Percentiles rank a stretch among this genome's conserved stretches.
These are phyloP conservation scores for Serpula lacrymans DNA, from an alignment of 768 basidiomycete genomes.

Conservation along the genomic window DNA sequence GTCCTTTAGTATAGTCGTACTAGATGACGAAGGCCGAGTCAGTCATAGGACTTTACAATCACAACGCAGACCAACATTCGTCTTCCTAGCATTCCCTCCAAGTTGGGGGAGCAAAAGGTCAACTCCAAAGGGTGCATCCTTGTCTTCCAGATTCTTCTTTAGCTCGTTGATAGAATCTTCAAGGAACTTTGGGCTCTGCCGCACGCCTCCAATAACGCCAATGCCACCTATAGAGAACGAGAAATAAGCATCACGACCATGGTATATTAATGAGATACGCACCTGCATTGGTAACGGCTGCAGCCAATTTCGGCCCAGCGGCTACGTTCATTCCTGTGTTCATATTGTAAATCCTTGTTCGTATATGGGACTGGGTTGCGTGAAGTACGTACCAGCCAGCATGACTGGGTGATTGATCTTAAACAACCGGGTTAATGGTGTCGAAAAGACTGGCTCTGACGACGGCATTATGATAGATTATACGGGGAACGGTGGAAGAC, in stretches of 20 bases:
- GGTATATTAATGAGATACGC: constrained; percentile 7
- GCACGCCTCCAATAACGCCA: constrained; percentile 84
- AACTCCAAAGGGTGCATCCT: constrained; percentile 75
- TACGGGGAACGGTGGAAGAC: constrained; percentile 5
- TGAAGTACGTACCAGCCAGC: constrained; percentile 53
- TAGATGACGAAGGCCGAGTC: constrained; percentile 12
- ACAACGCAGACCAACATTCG: constrained; percentile 48
- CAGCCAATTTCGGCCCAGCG: constrained; percentile 80
- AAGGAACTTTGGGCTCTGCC: constrained; percentile 70
- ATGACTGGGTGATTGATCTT: constrained; percentile 80
- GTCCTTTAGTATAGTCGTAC: constrained; percentile 77
- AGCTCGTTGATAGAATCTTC: constrained; percentile 66
- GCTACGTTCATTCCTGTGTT: constrained; percentile 70
- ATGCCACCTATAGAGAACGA: constrained; percentile 51
- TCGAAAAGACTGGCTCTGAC: constrained; percentile 61
- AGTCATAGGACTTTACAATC: neutral
- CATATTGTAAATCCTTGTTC: neutral
- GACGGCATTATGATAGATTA: constrained; percentile 64
- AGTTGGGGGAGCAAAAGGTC: constrained; percentile 83
- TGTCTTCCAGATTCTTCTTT: constrained; percentile 70
- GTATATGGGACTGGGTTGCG: too few relatives aligned
- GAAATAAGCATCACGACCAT: neutral
- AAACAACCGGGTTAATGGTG: constrained; percentile 74
- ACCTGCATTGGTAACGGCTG: constrained; percentile 90
- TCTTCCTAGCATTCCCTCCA: constrained; percentile 80